These are phyloP conservation scores for Vigna trinervia DNA, from an alignment of 306 rosid genomes.

Conservation along the genomic window DNA sequence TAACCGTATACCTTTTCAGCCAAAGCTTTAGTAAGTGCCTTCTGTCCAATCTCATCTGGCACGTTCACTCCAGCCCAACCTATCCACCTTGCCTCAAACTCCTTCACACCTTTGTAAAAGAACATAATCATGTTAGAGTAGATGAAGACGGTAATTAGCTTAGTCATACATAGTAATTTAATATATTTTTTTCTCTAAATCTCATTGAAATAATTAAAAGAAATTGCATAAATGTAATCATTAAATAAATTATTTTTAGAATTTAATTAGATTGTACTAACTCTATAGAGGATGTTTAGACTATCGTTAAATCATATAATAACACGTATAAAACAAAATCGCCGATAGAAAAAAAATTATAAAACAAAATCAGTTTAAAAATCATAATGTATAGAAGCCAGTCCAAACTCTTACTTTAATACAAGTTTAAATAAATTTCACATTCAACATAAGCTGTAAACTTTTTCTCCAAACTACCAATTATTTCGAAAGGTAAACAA, in stretches of 20 bases:
- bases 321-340: too few relatives aligned
- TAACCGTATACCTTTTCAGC: conserved; percentile 70
- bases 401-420: too few relatives aligned
- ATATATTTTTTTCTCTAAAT: neutral
- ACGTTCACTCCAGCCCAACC: conserved; percentile 98
- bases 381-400: too few relatives aligned
- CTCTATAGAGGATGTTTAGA: neutral
- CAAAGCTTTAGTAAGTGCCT: conserved; percentile 82
- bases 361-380: too few relatives aligned
- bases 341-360: too few relatives aligned
- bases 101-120: conserved; percentile 75
- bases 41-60: conserved; percentile 85
- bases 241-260: neutral
- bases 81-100: conserved; percentile 91
- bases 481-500: too few relatives aligned
- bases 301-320: too few relatives aligned
- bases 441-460: neutral
- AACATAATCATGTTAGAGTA: conserved; percentile 33
- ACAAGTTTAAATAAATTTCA: neutral
- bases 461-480: too few relatives aligned
- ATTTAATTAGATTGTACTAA: neutral
- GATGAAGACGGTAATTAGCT: conserved; percentile 12
- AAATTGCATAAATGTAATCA: neutral
- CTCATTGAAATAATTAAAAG: neutral
- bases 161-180: neutral